Base-by-base conservation (phyloP, 1,139 yeast species). In the Lodderomyces parapsilosis region DNA sequence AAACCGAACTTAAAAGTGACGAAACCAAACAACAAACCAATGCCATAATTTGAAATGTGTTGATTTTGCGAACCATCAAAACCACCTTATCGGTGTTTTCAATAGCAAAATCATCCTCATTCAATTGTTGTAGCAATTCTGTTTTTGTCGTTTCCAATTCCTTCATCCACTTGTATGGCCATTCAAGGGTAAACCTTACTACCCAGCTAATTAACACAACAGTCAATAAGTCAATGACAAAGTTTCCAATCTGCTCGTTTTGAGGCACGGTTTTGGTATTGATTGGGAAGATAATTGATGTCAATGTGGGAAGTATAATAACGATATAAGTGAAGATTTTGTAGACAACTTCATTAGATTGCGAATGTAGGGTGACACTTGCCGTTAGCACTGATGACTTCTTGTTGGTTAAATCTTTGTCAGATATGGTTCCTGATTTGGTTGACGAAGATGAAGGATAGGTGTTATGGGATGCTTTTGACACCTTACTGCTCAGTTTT, bases 101-200 rank as follows among this genome's bases (percentile, higher is more conserved):
- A 22, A 22, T 20, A 3, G 24, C 25, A 14, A 20, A 18, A 28
- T 24, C 15, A 11, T 49, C 41, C 18, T 22, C 13, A 32, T 55
- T 56, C 28, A 53, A 45, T 33, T 58, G 52, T 34, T 50, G 48
- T 6, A 60, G 44, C 30, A 62, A 37, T 28, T 46, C 51, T 1
- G 38, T 38, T 41, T 60, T 63, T 6, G 60, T 47, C 5, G 48
- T 50, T 36, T 53, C 52, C 14, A 68, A 50, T 32, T 58, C 59
- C n/a, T 52, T 45, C 13, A 60, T 46, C 73, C 72, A 66, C 11
- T 50, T 50, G 65, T 68, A 66, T 1, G 73, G 72, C 72, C 71
- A 66, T 38, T 66, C 71, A 22, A 60, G 54, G 2, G 61, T 50
- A 33, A 57, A 55, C 41, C 57, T 59, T 11, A 66, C 61, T 3